Evolutionary conservation across 805 yeast species (phyloP), one percentile per base, ranked within the genome.

Genomic region (Saccharomycopsis sp.): DNA sequence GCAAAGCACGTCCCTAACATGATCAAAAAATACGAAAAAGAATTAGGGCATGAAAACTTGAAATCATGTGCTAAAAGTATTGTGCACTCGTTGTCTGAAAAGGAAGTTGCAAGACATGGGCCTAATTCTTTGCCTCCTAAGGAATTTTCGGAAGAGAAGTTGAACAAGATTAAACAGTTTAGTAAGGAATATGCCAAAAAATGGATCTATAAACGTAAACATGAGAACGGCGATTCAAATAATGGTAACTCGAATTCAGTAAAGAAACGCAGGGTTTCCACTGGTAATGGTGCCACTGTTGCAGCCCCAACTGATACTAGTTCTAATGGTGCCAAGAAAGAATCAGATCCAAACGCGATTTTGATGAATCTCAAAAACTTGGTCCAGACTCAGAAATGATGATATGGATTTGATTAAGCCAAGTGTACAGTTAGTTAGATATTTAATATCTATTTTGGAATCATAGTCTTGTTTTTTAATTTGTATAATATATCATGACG

Each of bases 31-130:
- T 82, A 86, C 69, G 86, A 82, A 63, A 68, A 75, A 1, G 84
- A 83, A 56, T 75, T 93, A 22, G 91, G 90, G 2, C 84, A 82
- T 59, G 96, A 87, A 2, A 78, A 82, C 58, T 67, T 89, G 55
- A 93, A 92, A 71, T 78, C 78, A 44, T 86, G 91, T 71, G 89
- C 97, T 1, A 80, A 83, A 61, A 97, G 91, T 54, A 82, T 93
- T 58, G 90, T 86, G 3, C 80, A 83, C 62, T 72, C 75, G 0
- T 73, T 94, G 51, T 81, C 84, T 0, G 77, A 78, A 2, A 94
- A 93, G 69, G 97, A 90, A 69, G 54, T 79, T 58, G 79, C 78
- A 59, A 73, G 80, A 56, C 78, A 73, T 56, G 62, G 62, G 2
- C 61, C 69, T 29, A 71, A 72, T 56, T 72, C 74, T 12, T 47